Evolutionary conservation across 73 alveolate genomes (phyloP).

Genomic region (Tetrahymena thermophila): DNA sequence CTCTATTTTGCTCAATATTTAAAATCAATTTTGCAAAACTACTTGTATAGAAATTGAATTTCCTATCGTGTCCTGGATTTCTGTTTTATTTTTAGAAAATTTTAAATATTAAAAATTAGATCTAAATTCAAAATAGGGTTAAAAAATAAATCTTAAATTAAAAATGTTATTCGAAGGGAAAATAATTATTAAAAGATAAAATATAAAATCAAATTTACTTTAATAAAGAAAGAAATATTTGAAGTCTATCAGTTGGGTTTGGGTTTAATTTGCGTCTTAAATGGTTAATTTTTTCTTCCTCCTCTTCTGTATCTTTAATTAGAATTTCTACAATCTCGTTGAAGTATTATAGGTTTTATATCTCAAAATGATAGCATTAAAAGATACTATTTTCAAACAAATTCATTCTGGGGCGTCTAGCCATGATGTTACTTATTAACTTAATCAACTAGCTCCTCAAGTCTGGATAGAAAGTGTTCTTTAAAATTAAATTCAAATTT

Average conservation of each 20-base stretch:
- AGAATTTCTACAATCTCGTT: not conserved
- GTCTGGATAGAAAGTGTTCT: not conserved
- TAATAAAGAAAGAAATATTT: not conserved
- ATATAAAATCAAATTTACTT: not conserved
- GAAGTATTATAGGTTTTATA: not conserved
- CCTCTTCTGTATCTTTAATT: not conserved
- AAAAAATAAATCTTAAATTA: too few relatives aligned
- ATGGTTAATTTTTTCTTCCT: not conserved
- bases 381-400: not conserved
- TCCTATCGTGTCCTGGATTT: not conserved
- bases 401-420: not conserved
- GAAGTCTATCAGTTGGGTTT: not conserved
- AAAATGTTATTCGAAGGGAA: too few relatives aligned
- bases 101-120: too few relatives aligned
- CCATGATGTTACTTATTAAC: not conserved
- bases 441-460: not conserved
- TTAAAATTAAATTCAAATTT: not conserved
- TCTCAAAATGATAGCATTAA: not conserved
- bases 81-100: not conserved
- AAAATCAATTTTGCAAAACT: not conserved
- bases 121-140: too few relatives aligned
- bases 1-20: not conserved
- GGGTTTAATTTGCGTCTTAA: not conserved
- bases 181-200: not conserved
- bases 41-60: not conserved